A percentile compares a stretch with the other conserved stretches of the same genome.
Evolutionary conservation across 306 rosid species (phyloP).

Genomic region (Cyclanthera cordifolia): DNA sequence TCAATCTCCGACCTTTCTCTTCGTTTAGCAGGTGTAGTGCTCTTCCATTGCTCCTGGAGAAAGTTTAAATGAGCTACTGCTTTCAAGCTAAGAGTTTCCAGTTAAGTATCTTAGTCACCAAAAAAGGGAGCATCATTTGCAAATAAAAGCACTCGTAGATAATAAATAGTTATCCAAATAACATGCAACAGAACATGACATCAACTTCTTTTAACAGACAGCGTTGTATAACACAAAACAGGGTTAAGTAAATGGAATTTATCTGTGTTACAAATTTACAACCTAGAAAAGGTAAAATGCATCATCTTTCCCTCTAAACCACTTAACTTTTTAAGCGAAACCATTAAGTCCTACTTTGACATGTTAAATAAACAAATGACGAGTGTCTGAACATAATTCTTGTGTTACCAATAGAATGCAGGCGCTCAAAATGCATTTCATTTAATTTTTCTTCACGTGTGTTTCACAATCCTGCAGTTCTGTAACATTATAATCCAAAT

Average conservation of each 20-base stretch:
- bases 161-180: background rate
- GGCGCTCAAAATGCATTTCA: background rate
- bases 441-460: background rate
- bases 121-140: background rate
- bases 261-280: too few relatives aligned
- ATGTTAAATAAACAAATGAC: background rate
- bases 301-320: background rate
- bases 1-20: conserved; percentile 71
- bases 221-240: background rate
- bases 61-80: conserved; percentile 8
- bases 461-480: background rate
- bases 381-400: background rate
- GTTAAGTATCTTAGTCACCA: background rate
- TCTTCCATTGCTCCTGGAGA: conserved; percentile 98
- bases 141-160: background rate
- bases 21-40: conserved; percentile 69
- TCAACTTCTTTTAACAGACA: background rate
- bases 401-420: conserved; percentile 1
- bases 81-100: background rate
- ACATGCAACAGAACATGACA: background rate
- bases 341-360: background rate
- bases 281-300: background rate
- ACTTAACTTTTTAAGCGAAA: background rate
- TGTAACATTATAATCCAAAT: background rate
- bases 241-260: too few relatives aligned